A percentile compares a stretch with the other conserved stretches of the same genome.
Conservation (phyloP, 805 yeast genomes). For the Candida ortonii region DNA sequence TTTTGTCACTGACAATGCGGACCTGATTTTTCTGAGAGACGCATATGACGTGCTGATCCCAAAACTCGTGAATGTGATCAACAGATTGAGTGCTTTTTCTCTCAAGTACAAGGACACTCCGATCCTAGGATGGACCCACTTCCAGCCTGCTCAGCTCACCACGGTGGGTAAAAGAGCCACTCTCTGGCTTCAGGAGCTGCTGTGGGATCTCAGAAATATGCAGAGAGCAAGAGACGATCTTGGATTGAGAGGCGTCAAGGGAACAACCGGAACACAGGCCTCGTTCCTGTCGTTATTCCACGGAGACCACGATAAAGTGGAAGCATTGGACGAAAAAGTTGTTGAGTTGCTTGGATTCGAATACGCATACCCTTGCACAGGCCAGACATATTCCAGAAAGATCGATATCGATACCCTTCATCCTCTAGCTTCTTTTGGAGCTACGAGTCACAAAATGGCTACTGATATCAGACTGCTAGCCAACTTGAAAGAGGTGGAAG, state of each 20-base stretch:
- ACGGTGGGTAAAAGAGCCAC: constrained; percentile 98
- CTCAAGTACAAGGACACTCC: constrained; percentile 91
- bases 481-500: constrained; percentile 95
- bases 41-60: constrained; percentile 93
- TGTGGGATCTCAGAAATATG: constrained; percentile 97
- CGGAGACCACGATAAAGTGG: constrained; percentile 96
- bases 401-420: constrained; percentile 92
- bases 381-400: constrained; percentile 98
- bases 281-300: constrained; percentile 93
- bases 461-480: constrained; percentile 95
- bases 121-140: constrained; percentile 98
- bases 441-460: constrained; percentile 95
- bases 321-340: constrained; percentile 84
- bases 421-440: constrained; percentile 93
- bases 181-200: constrained; percentile 93
- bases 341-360: constrained; percentile 92
- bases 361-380: constrained; percentile 94
- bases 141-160: constrained; percentile 98
- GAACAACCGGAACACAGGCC: constrained; percentile 98
- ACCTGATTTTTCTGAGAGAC: constrained; percentile 91
- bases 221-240: constrained; percentile 94
- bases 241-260: constrained; percentile 97
- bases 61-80: constrained; percentile 91
- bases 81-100: constrained; percentile 86
- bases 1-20: constrained; percentile 97